A percentile compares a stretch with the other conserved stretches of the same genome.
Evolutionary conservation across 176 grass and related monocot species (phyloP).

Genomic region (Triticum dicoccoides): DNA sequence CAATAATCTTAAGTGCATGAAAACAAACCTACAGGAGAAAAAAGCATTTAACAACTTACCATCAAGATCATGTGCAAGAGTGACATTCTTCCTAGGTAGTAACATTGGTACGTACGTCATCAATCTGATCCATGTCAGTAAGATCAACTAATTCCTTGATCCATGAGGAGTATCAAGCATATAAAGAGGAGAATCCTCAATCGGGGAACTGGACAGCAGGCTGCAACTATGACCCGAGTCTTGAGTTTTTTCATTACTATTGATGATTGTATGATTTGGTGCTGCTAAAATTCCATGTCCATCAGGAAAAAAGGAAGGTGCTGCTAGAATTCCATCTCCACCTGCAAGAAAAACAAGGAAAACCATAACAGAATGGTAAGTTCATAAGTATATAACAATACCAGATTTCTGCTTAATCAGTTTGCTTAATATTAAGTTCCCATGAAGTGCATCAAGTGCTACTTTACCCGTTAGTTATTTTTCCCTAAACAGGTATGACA

Average conservation of each 20-base stretch:
- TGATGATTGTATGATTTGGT: background rate
- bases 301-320: background rate
- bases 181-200: conserved; percentile 28
- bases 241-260: background rate
- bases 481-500: background rate
- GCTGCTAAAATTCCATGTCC: background rate
- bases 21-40: background rate
- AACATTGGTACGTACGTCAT: too few species aligned
- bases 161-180: conserved; percentile 21
- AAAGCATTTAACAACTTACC: too few species aligned
- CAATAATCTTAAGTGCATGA: background rate
- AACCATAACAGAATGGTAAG: background rate
- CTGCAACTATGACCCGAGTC: conserved; percentile 3
- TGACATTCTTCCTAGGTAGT: too few species aligned
- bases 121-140: too few species aligned
- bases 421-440: background rate
- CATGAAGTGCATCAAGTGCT: background rate
- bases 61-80: too few species aligned
- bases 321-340: background rate
- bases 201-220: conserved; percentile 24
- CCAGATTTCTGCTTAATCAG: background rate
- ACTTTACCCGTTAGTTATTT: background rate
- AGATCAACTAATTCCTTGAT: too few species aligned
- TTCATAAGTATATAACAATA: background rate
- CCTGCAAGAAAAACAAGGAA: background rate